Conservation (phyloP, 805 yeast species). For the Starmerella khaoyaiensis region DNA sequence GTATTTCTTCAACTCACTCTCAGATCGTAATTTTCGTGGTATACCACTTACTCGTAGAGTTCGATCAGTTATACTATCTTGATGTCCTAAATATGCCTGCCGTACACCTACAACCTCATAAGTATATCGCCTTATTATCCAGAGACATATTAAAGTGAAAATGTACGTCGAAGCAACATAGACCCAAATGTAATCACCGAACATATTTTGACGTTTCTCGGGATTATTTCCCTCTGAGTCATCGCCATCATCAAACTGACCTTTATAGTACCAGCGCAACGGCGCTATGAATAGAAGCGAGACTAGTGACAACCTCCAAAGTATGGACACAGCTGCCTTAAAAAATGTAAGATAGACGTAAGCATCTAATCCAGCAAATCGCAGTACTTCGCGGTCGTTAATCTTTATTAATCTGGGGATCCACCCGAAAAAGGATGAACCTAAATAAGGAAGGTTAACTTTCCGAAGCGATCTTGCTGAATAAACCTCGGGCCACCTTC, state of each 20-base stretch:
- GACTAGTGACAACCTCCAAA: constrained; percentile 51
- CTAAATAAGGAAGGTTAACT: constrained; percentile 43
- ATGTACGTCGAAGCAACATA: constrained; percentile 78
- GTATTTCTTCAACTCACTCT: constrained; percentile 54
- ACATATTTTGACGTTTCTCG: constrained; percentile 8
- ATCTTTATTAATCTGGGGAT: constrained; percentile 50
- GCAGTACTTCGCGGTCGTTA: constrained; percentile 62
- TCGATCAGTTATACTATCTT: constrained; percentile 80
- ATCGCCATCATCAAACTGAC: constrained; percentile 45
- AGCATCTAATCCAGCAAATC: constrained; percentile 89
- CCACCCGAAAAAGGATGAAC: constrained; percentile 63
- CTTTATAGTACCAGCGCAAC: constrained; percentile 68
- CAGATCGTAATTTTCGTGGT: constrained; percentile 67
- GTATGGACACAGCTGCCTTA: constrained; percentile 66
- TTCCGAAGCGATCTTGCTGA: constrained; percentile 59
- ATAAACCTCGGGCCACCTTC: constrained; percentile 66
- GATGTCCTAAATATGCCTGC: constrained; percentile 71
- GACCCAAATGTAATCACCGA: constrained; percentile 52
- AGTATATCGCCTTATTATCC: constrained; percentile 44
- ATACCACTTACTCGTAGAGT: constrained; percentile 81
- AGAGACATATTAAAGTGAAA: constrained; percentile 49
- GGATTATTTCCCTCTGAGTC: constrained; percentile 1
- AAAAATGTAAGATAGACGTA: constrained; percentile 84
- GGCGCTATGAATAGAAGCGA: constrained; percentile 74
- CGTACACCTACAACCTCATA: constrained; percentile 60